Conservation (phyloP, 371 early-diverging fungal genomes). For the Cokeromyces recurvatus region DNA sequence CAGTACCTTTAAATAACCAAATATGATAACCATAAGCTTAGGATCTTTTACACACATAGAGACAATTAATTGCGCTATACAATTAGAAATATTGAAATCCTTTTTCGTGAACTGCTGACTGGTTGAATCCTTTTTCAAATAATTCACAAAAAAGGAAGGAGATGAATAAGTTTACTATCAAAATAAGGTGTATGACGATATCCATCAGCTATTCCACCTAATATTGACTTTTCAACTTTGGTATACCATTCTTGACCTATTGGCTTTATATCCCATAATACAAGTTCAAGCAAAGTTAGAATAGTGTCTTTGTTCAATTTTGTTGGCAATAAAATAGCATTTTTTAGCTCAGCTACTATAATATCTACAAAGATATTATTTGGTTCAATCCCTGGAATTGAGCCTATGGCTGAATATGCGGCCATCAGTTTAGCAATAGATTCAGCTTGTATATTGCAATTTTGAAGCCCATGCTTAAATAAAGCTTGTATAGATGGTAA, state of each 20-base stretch:
- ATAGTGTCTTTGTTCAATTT: slow-evolving; percentile 41
- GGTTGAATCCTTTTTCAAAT: slow-evolving; percentile 27
- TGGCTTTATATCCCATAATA: slow-evolving; percentile 36
- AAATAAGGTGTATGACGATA: slow-evolving; percentile 24
- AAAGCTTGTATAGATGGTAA: slow-evolving; percentile 34
- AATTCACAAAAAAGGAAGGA: slow-evolving; percentile 31
- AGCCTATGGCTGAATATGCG: slow-evolving; percentile 26
- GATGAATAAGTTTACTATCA: slow-evolving; percentile 17
- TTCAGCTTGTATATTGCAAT: slow-evolving; percentile 35
- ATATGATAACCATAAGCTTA: slow-evolving; percentile 20
- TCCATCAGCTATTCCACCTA: slow-evolving; percentile 13
- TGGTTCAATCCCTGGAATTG: slow-evolving; percentile 25
- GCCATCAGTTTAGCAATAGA: slow-evolving; percentile 35
- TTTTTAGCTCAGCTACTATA: slow-evolving; percentile 41
- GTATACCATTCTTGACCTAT: slow-evolving; percentile 31
- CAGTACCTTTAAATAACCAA: slow-evolving; percentile 36
- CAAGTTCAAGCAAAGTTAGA: slow-evolving; percentile 37
- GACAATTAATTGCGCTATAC: slow-evolving; percentile 30
- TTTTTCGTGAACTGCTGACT: slow-evolving; percentile 43
- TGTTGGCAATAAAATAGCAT: slow-evolving; percentile 8
- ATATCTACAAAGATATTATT: slow-evolving; percentile 40
- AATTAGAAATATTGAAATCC: slow-evolving; percentile 43
- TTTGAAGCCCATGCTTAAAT: slow-evolving; percentile 39
- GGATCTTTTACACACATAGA: slow-evolving; percentile 30
- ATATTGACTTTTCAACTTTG: slow-evolving; percentile 23